Evolutionary conservation across 1,139 yeast genomes (phyloP).

Genomic region (Magnusiomyces fungicola): DNA sequence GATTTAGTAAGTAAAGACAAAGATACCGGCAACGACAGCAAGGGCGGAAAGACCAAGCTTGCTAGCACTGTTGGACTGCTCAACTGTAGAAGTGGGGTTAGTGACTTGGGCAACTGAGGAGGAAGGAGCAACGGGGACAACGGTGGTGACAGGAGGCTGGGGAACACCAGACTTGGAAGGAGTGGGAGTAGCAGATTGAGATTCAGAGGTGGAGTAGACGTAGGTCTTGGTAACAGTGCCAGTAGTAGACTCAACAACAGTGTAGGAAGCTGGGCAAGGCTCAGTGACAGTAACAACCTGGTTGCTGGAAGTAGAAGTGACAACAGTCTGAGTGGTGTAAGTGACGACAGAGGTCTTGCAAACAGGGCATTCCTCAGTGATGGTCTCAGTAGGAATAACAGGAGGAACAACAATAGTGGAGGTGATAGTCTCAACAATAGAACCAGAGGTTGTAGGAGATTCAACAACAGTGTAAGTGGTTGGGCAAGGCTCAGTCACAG

Average conservation of each 20-base stretch:
- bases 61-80: neutral
- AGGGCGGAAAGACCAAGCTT: neutral
- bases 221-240: neutral
- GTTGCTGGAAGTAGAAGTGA: neutral
- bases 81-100: neutral
- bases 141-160: neutral
- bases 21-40: neutral
- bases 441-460: neutral
- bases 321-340: neutral
- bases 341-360: neutral
- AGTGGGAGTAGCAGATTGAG: no score
- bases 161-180: neutral
- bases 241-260: neutral
- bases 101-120: neutral
- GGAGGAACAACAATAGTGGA: neutral
- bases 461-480: constrained; percentile 2
- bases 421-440: neutral
- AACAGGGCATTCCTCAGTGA: neutral
- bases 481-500: neutral
- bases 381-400: neutral
- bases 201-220: no score
- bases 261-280: neutral
- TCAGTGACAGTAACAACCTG: neutral
- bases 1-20: neutral
- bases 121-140: neutral